Base-by-base conservation (phyloP, 345 rosid genomes). In the Crucihimalaya himalaica region DNA sequence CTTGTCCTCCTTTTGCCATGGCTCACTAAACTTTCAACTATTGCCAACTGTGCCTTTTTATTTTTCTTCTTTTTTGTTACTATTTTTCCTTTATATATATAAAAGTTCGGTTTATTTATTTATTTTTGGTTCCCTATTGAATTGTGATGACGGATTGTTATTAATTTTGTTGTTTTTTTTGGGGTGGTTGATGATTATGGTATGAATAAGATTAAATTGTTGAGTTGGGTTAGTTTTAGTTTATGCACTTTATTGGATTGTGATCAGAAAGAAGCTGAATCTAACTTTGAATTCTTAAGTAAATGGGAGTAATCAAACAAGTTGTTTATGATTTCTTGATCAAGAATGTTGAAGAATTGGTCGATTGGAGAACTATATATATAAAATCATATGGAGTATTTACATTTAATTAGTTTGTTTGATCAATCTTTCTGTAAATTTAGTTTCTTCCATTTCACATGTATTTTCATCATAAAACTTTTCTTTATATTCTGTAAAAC, bases 1-100 rank as follows among this genome's bases (percentile, higher is more conserved):
- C 74, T 78, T 72, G 65, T 47, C 84, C 73, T 66, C 81, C 80
- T 2, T 83, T 81, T 27, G 93, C 96, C 60, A 88, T 92, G 93
- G 96, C 92, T 78, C 95, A 86, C 73, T 91, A 37, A 68, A 53
- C 32, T 47, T 61, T 40, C 5, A 23, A 14, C 34, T 59, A 18
- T 28, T 27, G n/a, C n/a, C 5, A 13, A 34, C 5, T 56, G 21
- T 6, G 20, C 40, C 70, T 76, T 3, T 23, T 13, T 5, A 5
- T 45, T 47, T 12, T 32, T 14, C 5, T 34, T 19, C 6, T 9
- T 27, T 14, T 4, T 35, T 19, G n/a, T 10, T 34, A 71, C 60
- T 48, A n/a, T 8, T 42, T 40, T 35, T 61, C 34, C 53, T 74
- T 31, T 14, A n/a, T 40, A 14, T 74, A 6, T 23, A 45, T 5